Evolutionary conservation across 2,329 filamentous ascomycete species (phyloP).

Genomic region (Ophiostoma angusticollis): DNA sequence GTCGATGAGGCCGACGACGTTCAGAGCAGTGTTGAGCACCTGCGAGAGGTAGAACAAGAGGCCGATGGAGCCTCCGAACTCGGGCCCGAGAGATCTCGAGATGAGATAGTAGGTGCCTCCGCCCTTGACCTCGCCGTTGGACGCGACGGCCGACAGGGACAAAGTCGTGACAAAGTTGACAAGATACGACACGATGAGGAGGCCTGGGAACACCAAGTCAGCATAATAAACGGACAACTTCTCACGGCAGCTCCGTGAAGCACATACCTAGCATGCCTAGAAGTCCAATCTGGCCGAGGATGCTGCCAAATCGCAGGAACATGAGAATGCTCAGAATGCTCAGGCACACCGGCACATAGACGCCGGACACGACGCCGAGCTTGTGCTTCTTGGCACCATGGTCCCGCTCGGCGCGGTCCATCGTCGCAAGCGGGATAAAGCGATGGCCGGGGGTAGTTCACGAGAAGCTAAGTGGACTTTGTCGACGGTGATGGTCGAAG

Average conservation of each 20-base stretch:
- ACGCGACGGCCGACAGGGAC: slow-evolving; percentile 78
- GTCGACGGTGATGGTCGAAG: no score
- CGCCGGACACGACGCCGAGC: slow-evolving; percentile 62
- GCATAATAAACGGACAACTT: background rate
- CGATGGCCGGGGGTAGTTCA: slow-evolving; percentile 1
- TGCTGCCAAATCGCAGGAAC: slow-evolving; percentile 80
- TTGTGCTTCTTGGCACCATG: slow-evolving; percentile 37
- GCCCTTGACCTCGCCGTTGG: slow-evolving; percentile 77
- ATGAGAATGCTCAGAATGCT: slow-evolving; percentile 86
- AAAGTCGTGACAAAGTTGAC: slow-evolving; percentile 77
- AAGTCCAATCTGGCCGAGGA: slow-evolving; percentile 68
- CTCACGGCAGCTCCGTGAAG: no score
- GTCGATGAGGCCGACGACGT: slow-evolving; percentile 74
- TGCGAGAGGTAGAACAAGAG: slow-evolving; percentile 86
- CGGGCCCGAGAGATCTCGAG: slow-evolving; percentile 70
- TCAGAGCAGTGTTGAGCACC: slow-evolving; percentile 75
- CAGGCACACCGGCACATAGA: slow-evolving; percentile 79
- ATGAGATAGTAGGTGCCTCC: slow-evolving; percentile 85
- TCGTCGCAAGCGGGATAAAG: slow-evolving; percentile 12
- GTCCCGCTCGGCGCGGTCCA: slow-evolving; percentile 19
- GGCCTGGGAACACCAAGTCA: slow-evolving; percentile 30
- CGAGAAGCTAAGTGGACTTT: background rate
- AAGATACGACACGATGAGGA: slow-evolving; percentile 62
- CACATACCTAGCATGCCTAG: slow-evolving; percentile 62
- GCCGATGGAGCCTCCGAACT: slow-evolving; percentile 81